These are phyloP conservation scores for Neocucurbitaria cava DNA, from an alignment of 2,329 filamentous ascomycete species.

Conservation along the genomic window DNA sequence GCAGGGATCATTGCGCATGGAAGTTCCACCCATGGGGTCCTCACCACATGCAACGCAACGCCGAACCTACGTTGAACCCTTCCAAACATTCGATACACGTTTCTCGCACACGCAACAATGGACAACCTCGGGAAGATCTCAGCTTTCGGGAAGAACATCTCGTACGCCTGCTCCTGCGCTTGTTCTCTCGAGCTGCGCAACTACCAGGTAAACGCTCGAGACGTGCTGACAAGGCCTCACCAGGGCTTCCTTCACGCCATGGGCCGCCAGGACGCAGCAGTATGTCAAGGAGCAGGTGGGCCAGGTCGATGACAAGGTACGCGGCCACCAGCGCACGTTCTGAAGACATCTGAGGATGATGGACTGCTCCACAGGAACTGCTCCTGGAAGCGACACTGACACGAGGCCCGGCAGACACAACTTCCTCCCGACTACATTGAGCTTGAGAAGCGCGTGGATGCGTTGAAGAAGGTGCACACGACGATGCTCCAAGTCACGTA, in stretches of 20 bases:
- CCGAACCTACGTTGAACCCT: conserved; percentile 2
- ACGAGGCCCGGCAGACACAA: conserved; percentile 72
- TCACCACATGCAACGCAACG: conserved; percentile 17
- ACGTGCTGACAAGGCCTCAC: conserved; percentile 54
- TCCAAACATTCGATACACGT: neutral
- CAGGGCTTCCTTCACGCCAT: conserved; percentile 87
- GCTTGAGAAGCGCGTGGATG: conserved; percentile 98
- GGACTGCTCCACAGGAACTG: neutral
- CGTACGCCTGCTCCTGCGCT: conserved; percentile 54
- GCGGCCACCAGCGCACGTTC: neutral
- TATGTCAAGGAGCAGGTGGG: conserved; percentile 98
- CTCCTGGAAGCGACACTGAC: conserved; percentile 19
- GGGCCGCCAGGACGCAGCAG: conserved; percentile 92
- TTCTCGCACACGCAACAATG: conserved; percentile 55
- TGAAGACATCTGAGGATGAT: neutral
- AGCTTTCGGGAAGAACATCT: conserved; percentile 74
- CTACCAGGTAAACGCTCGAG: conserved; percentile 6
- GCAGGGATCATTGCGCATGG: conserved; percentile 31
- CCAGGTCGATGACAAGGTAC: conserved; percentile 90
- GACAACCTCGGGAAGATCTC: conserved; percentile 77
- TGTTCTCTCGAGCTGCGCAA: conserved; percentile 10
- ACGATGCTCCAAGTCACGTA: conserved; percentile 97
- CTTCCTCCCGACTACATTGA: conserved; percentile 97
- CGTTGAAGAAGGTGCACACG: conserved; percentile 94
- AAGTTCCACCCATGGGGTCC: conserved; percentile 26